Evolutionary conservation across 2,329 filamentous ascomycete species (phyloP), one percentile per base, ranked within the genome.

Genomic region (Aspergillus proliferans): DNA sequence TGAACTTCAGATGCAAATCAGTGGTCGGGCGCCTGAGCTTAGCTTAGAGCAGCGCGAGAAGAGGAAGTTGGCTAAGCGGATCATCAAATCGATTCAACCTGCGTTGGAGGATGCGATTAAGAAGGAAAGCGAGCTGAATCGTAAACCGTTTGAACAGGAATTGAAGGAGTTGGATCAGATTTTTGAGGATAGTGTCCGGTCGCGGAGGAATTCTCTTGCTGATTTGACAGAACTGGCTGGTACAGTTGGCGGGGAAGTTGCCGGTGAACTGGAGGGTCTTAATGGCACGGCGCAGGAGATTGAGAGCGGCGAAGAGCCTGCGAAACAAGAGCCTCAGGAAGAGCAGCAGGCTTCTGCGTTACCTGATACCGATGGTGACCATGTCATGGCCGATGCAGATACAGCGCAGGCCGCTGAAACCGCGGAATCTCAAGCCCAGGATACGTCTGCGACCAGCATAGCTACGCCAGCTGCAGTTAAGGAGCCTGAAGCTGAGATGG

Each of bases 1-100:
- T 6, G 71, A 75, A 49, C 59, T 73, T 55, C 54, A 83, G 73
- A 68, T 73, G 69, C 60, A 76, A 66, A 60, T 83, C 72, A 67
- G 74, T 70, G 51, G 69, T 5, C 71, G 72, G 44, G 69, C 70
- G 4, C 67, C 70, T 6, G 72, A 75, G 48, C 67, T 73, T 42
- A 70, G 65, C 49, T 52, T 77, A 8, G 89, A 95, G 59, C 82
- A 89, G 52, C 87, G 88, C 50, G 87, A 95, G 58, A 83, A 87
- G 52, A 87, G 88, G 60, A 87, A 86, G 58, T 74, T 95, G n/a
- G 89, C 87, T 21, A 95, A 94, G 69, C 83, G 90, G 22, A 95
- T 96, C 52, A 79, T 95, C 56, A 94, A 89, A 66, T 82, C 84
- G 1, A 79, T 95, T 28, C 88, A 94, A 65, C 83, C 87, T 12